phyloP scores from a whole-genome alignment of 768 basidiomycete species.

The Panaeolus cyanescens region DNA sequence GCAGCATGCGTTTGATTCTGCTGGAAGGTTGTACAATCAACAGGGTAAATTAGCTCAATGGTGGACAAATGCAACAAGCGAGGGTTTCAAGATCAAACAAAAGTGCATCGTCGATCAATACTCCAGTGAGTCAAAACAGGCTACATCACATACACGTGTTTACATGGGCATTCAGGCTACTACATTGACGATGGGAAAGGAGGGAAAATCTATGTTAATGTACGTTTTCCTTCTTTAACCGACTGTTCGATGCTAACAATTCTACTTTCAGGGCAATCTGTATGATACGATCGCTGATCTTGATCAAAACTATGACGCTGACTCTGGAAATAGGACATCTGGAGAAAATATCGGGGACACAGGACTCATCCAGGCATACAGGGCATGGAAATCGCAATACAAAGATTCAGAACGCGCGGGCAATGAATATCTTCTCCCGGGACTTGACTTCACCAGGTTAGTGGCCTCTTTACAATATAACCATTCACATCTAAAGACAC shows the following conservation, averaged over 20 bases:
- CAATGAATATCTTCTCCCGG: slow-evolving; percentile 78
- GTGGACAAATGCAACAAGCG: slow-evolving; percentile 90
- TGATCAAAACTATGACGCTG: slow-evolving; percentile 1
- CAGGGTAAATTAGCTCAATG: slow-evolving; percentile 85
- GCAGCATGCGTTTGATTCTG: slow-evolving; percentile 89
- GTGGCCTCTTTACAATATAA: slow-evolving; percentile 5
- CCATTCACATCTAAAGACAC: neutral
- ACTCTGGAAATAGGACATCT: slow-evolving; percentile 59
- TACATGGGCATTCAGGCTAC: slow-evolving; percentile 51
- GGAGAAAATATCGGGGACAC: slow-evolving; percentile 92
- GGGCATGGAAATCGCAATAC: slow-evolving; percentile 88
- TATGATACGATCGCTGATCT: slow-evolving; percentile 31
- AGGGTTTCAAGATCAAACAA: slow-evolving; percentile 80
- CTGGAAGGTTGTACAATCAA: slow-evolving; percentile 89
- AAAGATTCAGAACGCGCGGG: slow-evolving; percentile 56
- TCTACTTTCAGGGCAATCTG: slow-evolving; percentile 67
- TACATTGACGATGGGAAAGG: slow-evolving; percentile 86
- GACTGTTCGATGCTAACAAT: neutral
- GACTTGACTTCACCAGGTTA: slow-evolving; percentile 73
- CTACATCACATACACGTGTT: neutral
- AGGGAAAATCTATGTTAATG: slow-evolving; percentile 82
- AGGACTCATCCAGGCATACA: slow-evolving; percentile 82
- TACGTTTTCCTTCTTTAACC: slow-evolving; percentile 28
- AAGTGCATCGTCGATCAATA: slow-evolving; percentile 92
- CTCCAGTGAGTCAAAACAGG: slow-evolving; percentile 50